These are phyloP conservation scores for Trifolium repens DNA, from an alignment of 306 rosid genomes.

Conservation along the genomic window DNA sequence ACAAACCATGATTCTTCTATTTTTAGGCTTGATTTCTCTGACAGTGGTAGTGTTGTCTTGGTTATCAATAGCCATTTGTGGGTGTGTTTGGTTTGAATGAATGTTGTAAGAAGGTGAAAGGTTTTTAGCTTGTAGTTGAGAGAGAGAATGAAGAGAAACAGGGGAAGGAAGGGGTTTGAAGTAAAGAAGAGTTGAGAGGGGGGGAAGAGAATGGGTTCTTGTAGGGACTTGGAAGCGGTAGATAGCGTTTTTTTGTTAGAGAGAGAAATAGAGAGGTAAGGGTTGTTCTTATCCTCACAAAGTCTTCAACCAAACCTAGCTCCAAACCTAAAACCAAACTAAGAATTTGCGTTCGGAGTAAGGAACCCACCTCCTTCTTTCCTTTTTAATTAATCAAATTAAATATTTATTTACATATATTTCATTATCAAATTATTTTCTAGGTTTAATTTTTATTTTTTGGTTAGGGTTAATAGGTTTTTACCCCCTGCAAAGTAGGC, in stretches of 20 bases:
- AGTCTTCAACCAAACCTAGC: constrained; percentile 70
- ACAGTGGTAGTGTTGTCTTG: constrained; percentile 67
- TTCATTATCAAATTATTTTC: too few relatives aligned
- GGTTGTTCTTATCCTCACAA: constrained; percentile 91
- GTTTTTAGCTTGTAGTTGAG: constrained; percentile 9
- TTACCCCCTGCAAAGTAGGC: too few relatives aligned
- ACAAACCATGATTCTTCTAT: constrained; percentile 85
- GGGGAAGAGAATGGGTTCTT: constrained; percentile 79
- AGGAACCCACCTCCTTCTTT: constrained; percentile 88
- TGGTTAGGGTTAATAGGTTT: too few relatives aligned
- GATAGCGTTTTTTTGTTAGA: constrained; percentile 54
- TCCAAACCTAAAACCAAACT: constrained; percentile 54
- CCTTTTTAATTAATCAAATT: constrained; percentile 44
- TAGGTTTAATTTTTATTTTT: too few relatives aligned
- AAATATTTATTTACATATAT: too few relatives aligned
- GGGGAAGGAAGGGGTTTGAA: constrained; percentile 8
- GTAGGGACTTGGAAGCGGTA: constrained; percentile 65
- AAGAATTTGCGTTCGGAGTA: constrained; percentile 65
- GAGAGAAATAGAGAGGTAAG: constrained; percentile 38
- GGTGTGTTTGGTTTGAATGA: neutral
- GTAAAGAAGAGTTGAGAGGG: constrained; percentile 39
- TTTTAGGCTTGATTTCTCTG: constrained; percentile 92
- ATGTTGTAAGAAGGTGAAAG: neutral
- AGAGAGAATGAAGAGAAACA: constrained; percentile 6
- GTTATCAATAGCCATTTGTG: constrained; percentile 78